Evolutionary conservation across 202 grass and related monocot species (phyloP), one percentile per base, ranked within the genome.

Genomic region (Panicum hallii): DNA sequence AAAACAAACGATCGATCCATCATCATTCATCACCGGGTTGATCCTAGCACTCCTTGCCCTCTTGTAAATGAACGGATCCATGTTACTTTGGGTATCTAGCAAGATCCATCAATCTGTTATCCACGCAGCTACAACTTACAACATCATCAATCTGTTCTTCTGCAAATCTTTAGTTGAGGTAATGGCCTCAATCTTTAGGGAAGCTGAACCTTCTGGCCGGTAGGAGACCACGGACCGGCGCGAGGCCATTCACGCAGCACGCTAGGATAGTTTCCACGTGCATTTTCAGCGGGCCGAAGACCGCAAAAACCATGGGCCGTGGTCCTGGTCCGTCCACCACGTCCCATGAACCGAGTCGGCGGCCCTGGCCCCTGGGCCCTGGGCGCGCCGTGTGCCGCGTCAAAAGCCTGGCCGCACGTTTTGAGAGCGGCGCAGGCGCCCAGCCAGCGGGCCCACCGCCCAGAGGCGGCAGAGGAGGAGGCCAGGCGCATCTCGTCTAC

Each of bases 371-470:
- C 11, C 38, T 22, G 64, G 43, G n/a, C 43, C 7, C 16, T n/a
- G 41, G 19, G 14, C 0, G 22, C 12, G 22, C 45, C 70, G 46
- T 34, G 28, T 50, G 23, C 14, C 23, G 57, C 70, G 70, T 49
- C 69, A 50, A 62, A 77, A 77, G 74, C 74, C 74, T 77, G 74
- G 40, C 74, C 42, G 55, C 56, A 17, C 40, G 40, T 62, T 62
- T 77, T 46, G 52, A 75, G 72, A 19, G 43, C 16, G 28, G 50
- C 0, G 67, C 48, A 19, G 70, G 13, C 6, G 44, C 20, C 2
- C 20, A 23, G 8, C 1, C 32, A 41, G 36, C 6, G 20, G 74
- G 74, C 1, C 54, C 74, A 58, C 52, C 12, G 10, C 1, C 9
- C 7, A 15, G 66, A 2, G 36, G 36, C 36, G 36, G 36, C 36